Base-by-base conservation (phyloP, 345 rosid genomes). In the Lepidium aucheri region DNA sequence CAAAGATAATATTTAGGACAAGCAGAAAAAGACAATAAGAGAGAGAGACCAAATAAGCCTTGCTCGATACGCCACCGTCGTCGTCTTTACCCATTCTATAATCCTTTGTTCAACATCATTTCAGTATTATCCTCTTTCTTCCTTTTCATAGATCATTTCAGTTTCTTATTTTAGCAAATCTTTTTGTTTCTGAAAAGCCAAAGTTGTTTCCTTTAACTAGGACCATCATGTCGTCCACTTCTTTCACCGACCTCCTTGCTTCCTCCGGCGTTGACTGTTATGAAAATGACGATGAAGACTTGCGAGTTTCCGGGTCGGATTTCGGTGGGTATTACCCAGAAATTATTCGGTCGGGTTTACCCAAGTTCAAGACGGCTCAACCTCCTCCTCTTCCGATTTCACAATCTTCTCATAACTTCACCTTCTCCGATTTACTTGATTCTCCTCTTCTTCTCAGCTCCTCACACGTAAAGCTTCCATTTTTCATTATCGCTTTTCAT, bases 301-400 rank as follows among this genome's bases (percentile, higher is more conserved):
- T 9, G 51, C 65, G 8, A 64, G 16, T 43, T 84, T 9, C 75
- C 80, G 13, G 93, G 83, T 46, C 80, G 72, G 26, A 32, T 75
- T 80, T 43, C 58, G 53, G 58, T 72, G 72, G 63, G 28, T 72
- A 22, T 57, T 35, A 44, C 35, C 68, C 43, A 36, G 87, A 87
- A 63, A 72, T 81, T 52, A 82, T 80, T 13, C 90, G 90, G 18
- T 82, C 90, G 0, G 91, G 87, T 54, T 86, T 90, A 22, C 99
- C 99, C 0, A 94, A 94, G 80, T 94, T 90, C 76, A 90, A 88
- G 77, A 79, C 99, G 9, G 78, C 80, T 5, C 99, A 95, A 22
- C 72, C 92, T 5, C 92, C 92, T 60, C 84, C 95, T 30, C 78
- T 90, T 56, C 86, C 99, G 51, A 88, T 86, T 47, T 89, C 96